Evolutionary conservation across 2,329 filamentous ascomycete species (phyloP).

Genomic region (Sporothrix curviconia): DNA sequence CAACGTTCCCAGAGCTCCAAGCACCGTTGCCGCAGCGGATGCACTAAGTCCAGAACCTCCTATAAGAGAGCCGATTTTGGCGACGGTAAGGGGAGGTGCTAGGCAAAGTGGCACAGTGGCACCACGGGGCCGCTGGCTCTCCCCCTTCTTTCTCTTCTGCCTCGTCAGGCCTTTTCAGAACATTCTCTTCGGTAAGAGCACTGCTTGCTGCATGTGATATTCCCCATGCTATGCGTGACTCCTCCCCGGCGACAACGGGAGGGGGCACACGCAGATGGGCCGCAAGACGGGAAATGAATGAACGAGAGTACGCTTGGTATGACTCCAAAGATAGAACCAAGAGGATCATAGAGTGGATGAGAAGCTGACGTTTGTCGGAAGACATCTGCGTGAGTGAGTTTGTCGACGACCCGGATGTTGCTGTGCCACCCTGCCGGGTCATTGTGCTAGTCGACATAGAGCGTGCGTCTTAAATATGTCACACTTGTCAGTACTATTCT

Average conservation of each 20-base stretch:
- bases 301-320: slow-evolving; percentile 67
- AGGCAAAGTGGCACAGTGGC: slow-evolving; percentile 63
- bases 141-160: slow-evolving; percentile 59
- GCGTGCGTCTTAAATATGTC: too few species aligned
- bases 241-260: slow-evolving; percentile 59
- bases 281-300: slow-evolving; percentile 62
- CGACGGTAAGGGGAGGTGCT: slow-evolving; percentile 68
- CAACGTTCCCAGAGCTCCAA: slow-evolving; percentile 73
- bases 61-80: slow-evolving; percentile 72
- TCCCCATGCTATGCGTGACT: slow-evolving; percentile 67
- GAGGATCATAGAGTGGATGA: slow-evolving; percentile 67
- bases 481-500: too few species aligned
- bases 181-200: slow-evolving; percentile 58
- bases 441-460: background rate
- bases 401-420: background rate
- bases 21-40: slow-evolving; percentile 66
- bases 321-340: slow-evolving; percentile 69
- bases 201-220: slow-evolving; percentile 66
- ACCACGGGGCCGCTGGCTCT: slow-evolving; percentile 58
- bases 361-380: slow-evolving; percentile 55
- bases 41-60: slow-evolving; percentile 69
- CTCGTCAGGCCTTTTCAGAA: slow-evolving; percentile 57
- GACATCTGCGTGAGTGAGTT: slow-evolving; percentile 42
- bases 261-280: slow-evolving; percentile 65
- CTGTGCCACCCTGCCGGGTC: background rate